Evolutionary conservation across 2,329 filamentous ascomycete genomes (phyloP), one percentile per base, ranked within the genome.

Genomic region (Calonectria hawksworthii): DNA sequence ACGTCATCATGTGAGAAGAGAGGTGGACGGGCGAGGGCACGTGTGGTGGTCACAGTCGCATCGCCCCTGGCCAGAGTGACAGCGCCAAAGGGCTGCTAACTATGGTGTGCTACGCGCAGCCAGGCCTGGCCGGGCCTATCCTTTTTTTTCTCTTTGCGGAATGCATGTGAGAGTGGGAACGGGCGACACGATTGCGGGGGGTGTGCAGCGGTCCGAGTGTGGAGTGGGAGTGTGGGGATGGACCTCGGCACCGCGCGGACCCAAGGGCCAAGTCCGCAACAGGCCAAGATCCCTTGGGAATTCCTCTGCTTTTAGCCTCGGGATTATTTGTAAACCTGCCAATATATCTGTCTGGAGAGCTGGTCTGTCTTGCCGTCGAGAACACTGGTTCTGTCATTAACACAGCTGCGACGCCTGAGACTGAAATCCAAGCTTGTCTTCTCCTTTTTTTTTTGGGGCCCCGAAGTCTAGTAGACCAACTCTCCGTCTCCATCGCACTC

Each of bases 101-200:
- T 23, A 13, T n/a, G 21, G 44, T 47, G 44, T 10, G n/a, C 44
- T 47, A 23, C 41, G 38, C 41, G 7, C 21, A 41, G 34, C 11
- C 34, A 34, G 34, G 7, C 36, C 36, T 2, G 41, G 6, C 41
- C 5, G 16, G 38, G 61, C 61, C 26, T 23, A n/a, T 21, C n/a
- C 18, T 54, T 54, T 54, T 54, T 30, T 54, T 54, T 7, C 16
- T 38, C 18, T 61, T 34, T 32, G 21, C 10, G 21, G 68, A 36
- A 51, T 52, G 71, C 77, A 79, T 78, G 77, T 76, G 77, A 79
- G 74, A 74, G 74, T 71, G 72, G 77, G 61, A 72, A 73, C 56
- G 26, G 23, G 51, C 51, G 6, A 26, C 5, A 18, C 51, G 13
- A 50, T 30, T 47, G 61, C 61, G 38, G 61, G 50, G 63, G 52